Base-by-base conservation (phyloP, 1,139 yeast genomes). In the Sugiyamaella xylanicola region DNA sequence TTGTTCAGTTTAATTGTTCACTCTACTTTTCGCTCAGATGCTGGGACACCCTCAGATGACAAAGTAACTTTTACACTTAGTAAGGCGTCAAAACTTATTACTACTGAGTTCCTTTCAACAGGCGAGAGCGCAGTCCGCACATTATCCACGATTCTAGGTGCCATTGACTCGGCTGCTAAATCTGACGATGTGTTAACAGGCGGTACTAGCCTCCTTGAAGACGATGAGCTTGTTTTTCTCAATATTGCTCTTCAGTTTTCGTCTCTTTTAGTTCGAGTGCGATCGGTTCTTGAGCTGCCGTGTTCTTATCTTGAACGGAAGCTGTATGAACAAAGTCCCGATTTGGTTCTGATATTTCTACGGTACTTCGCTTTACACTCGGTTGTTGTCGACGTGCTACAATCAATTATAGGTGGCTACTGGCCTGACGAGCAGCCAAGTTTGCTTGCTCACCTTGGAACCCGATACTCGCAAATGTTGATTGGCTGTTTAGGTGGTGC, bases 381-480 rank as follows among this genome's bases (percentile, higher is more conserved):
- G 35, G 74, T 75, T 16, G 76, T 88, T 0, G 72, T 89, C 41
- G 80, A 79, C 47, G 71, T 90, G 39, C 73, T 91, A 40, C 80
- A 87, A 2, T 76, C 83, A 2, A 72, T 91, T 48, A 84, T 90
- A 0, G 76, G 77, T 32, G 87, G 85, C 0, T 72, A 75, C 9
- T 85, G 93, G 87, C 75, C 76, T 2, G 73, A 74, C 5, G 78
- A 79, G 22, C 81, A 83, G 39, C 96, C 96, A 2, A 89, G 96
- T 0, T 73, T 93, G 54, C 74, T 92, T 43, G 88, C 97, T 0
- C 91, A 89, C 68, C 73, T 92, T 53, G 95, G 96, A 2, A 77
- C 80, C 17, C 76, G 78, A 21, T 78, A 81, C 61, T 81, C 97
- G 0, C 80, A 79, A 45, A 73, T 82, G 8, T 75, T 93, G 40